Conservation (phyloP, 352 stramenopile species). For the Globisporangium echinulatum region DNA sequence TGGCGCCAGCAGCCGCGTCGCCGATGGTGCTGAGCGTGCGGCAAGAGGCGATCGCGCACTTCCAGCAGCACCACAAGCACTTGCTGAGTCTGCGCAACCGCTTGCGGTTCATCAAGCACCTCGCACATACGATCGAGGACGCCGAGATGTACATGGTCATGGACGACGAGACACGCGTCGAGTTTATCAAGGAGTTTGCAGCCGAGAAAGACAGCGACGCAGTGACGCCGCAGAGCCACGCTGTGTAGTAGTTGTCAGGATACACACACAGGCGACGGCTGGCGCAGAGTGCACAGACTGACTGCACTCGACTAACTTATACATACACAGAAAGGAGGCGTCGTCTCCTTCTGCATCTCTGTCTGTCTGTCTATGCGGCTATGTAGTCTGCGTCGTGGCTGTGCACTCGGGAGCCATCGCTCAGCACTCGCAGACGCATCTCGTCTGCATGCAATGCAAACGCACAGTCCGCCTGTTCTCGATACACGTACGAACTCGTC, state of each 20-base stretch:
- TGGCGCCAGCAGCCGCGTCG: neutral
- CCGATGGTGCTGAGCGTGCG: slow-evolving; percentile 14
- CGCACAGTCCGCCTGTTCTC: too few species aligned
- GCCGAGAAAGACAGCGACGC: neutral
- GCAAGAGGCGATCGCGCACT: slow-evolving; percentile 31
- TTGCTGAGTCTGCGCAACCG: slow-evolving; percentile 22
- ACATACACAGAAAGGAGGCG: too few species aligned
- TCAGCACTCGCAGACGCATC: too few species aligned
- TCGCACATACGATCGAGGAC: slow-evolving; percentile 24
- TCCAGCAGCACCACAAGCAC: slow-evolving; percentile 36
- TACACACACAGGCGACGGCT: too few species aligned
- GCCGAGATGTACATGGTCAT: slow-evolving; percentile 44
- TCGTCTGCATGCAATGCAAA: too few species aligned
- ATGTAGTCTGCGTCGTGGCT: too few species aligned
- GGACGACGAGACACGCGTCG: slow-evolving; percentile 33
- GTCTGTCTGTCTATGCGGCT: too few species aligned
- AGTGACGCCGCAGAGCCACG: neutral
- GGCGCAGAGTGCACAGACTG: too few species aligned
- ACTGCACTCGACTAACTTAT: too few species aligned
- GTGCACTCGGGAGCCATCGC: too few species aligned
- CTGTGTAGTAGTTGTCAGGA: neutral
- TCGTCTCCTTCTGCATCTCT: too few species aligned
- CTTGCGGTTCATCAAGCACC: slow-evolving; percentile 34
- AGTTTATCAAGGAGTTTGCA: slow-evolving; percentile 42
- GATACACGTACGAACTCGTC: too few species aligned